Evolutionary conservation across 257 asterid genomes (phyloP).

Genomic region (Solanum paucissectum): DNA sequence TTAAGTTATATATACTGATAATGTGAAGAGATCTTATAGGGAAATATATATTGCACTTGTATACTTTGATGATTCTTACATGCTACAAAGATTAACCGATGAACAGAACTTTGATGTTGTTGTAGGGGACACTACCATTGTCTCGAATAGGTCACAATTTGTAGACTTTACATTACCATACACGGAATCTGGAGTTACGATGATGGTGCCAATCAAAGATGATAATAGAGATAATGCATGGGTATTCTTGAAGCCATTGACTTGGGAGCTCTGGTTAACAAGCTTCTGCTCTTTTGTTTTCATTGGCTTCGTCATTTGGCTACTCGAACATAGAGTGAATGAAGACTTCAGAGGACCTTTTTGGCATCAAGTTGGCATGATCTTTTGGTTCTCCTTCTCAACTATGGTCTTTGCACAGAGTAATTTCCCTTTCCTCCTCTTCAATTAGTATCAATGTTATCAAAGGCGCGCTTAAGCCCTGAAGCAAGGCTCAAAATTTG

Average conservation of each 20-base stretch:
- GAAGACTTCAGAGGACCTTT: constrained; percentile 34
- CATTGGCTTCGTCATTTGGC: constrained; percentile 34
- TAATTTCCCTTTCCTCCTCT: not conserved
- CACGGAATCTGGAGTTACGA: constrained; percentile 33
- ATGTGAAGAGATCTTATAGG: not conserved
- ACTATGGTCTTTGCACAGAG: constrained; percentile 13
- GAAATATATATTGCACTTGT: not conserved
- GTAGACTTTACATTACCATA: constrained; percentile 48
- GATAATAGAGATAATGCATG: constrained; percentile 13
- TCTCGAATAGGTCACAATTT: constrained; percentile 32
- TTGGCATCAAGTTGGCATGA: constrained; percentile 9
- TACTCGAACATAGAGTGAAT: constrained; percentile 32
- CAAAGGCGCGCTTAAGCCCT: not conserved
- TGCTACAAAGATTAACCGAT: not conserved
- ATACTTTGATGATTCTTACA: not conserved
- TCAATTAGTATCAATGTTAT: not conserved
- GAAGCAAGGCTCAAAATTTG: not conserved
- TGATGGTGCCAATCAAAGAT: constrained; percentile 27
- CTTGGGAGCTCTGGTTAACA: constrained; percentile 37
- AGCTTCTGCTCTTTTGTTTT: constrained; percentile 20
- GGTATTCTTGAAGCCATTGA: constrained; percentile 41
- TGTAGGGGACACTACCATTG: constrained; percentile 41
- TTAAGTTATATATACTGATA: not conserved
- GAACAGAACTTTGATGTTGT: constrained; percentile 13
- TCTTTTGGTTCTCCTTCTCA: constrained; percentile 11